Percentiles rank a stretch among this genome's conserved stretches.
These are phyloP conservation scores for Eucalyptus decipiens DNA, from an alignment of 345 rosid species.

Conservation along the genomic window DNA sequence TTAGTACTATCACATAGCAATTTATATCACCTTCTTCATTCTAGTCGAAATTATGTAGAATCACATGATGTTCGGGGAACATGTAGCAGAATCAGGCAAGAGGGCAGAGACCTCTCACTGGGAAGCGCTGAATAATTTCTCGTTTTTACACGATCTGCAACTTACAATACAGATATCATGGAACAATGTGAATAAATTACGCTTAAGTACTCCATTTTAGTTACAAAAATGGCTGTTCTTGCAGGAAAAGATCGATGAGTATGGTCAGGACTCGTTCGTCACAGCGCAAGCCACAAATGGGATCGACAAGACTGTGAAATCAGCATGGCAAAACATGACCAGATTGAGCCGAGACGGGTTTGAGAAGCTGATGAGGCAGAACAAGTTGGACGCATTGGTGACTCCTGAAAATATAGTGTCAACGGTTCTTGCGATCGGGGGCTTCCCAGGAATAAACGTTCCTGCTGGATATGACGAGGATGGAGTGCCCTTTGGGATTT, in stretches of 20 bases:
- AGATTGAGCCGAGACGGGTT: constrained; percentile 26
- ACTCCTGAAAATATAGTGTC: neutral
- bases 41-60: neutral
- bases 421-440: constrained; percentile 49
- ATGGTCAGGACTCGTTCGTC: constrained; percentile 29
- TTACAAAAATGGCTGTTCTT: neutral
- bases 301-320: constrained; percentile 7
- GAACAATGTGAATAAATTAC: neutral
- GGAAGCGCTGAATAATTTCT: neutral
- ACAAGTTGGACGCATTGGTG: constrained; percentile 49
- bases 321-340: constrained; percentile 10
- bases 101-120: neutral
- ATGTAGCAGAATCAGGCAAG: neutral
- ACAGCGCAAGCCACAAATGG: constrained; percentile 34
- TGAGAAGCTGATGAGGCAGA: constrained; percentile 35
- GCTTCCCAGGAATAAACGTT: constrained; percentile 61
- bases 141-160: neutral
- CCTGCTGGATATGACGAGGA: constrained; percentile 43
- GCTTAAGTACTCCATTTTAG: neutral
- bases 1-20: neutral
- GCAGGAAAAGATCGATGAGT: constrained; percentile 42
- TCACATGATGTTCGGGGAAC: neutral
- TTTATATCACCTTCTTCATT: neutral
- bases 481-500: constrained; percentile 61
- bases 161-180: neutral